Conservation (phyloP, 2,329 filamentous ascomycete species). For the Claviceps sp. region DNA sequence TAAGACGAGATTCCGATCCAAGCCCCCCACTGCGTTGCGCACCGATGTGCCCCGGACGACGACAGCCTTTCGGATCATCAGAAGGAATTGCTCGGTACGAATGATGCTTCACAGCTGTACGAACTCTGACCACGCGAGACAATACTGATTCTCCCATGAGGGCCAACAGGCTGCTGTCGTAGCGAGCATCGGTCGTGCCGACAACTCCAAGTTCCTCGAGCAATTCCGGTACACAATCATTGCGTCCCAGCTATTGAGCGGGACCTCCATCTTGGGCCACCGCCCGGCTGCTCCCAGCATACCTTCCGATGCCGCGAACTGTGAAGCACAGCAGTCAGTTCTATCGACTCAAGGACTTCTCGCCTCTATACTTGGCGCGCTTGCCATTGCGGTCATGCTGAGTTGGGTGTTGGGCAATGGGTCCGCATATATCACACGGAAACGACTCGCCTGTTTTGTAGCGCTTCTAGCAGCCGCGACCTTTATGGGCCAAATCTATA, state of each 20-base stretch:
- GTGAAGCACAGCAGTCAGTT: slow-evolving; percentile 14
- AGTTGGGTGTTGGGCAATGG: slow-evolving; percentile 52
- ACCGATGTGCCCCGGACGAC: slow-evolving; percentile 22
- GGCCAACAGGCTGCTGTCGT: slow-evolving; percentile 50
- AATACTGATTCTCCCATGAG: not conserved
- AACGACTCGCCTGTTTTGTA: slow-evolving; percentile 36
- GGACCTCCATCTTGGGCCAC: slow-evolving; percentile 40
- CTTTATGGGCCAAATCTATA: slow-evolving; percentile 50
- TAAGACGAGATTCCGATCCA: slow-evolving; percentile 38
- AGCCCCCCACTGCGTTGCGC: slow-evolving; percentile 29
- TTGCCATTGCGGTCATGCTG: slow-evolving; percentile 56
- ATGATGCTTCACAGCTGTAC: not conserved
- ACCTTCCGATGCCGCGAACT: slow-evolving; percentile 6
- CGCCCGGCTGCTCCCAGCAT: slow-evolving; percentile 12
- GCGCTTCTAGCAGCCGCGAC: slow-evolving; percentile 41
- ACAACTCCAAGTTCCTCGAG: slow-evolving; percentile 78
- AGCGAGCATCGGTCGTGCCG: slow-evolving; percentile 58
- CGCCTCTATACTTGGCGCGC: slow-evolving; percentile 36
- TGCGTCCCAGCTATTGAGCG: slow-evolving; percentile 75
- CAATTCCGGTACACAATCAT: slow-evolving; percentile 89
- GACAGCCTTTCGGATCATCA: slow-evolving; percentile 30
- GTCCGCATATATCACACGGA: slow-evolving; percentile 39
- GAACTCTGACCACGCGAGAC: not conserved
- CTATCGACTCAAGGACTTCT: slow-evolving; percentile 33
- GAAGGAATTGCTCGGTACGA: slow-evolving; percentile 39